Conservation (phyloP, 2,329 filamentous ascomycete species). For the Penicillium palitans region DNA sequence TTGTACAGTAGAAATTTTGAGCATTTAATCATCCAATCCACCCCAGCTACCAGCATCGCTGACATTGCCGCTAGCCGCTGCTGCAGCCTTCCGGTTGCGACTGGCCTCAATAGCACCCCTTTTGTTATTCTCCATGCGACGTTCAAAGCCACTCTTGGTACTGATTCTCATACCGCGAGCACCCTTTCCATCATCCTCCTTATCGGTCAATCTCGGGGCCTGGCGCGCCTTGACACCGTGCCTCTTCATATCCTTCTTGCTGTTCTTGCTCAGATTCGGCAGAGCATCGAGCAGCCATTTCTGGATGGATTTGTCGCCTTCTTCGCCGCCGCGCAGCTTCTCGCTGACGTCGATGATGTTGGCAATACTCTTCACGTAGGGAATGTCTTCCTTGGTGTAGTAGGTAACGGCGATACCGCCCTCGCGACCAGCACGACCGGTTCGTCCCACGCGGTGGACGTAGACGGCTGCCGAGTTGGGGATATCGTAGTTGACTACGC, state of each 20-base stretch:
- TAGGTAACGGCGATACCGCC: slow-evolving; percentile 90
- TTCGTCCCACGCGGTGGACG: slow-evolving; percentile 89
- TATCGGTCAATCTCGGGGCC: slow-evolving; percentile 42
- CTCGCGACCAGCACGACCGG: slow-evolving; percentile 80
- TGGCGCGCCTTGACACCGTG: slow-evolving; percentile 75
- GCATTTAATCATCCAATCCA: slow-evolving; percentile 41
- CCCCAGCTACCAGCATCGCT: slow-evolving; percentile 40
- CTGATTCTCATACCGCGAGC: slow-evolving; percentile 65
- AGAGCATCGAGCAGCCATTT: slow-evolving; percentile 87
- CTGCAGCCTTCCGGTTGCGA: slow-evolving; percentile 35
- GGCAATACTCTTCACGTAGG: slow-evolving; percentile 84
- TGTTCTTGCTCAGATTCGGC: slow-evolving; percentile 78
- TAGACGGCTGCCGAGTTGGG: slow-evolving; percentile 88
- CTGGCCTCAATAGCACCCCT: slow-evolving; percentile 48
- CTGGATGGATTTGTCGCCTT: slow-evolving; percentile 63
- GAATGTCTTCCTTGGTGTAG: slow-evolving; percentile 93
- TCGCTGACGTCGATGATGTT: slow-evolving; percentile 88
- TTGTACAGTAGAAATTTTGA: slow-evolving; percentile 20
- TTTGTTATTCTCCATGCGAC: slow-evolving; percentile 48
- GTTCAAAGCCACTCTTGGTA: slow-evolving; percentile 53
- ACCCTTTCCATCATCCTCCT: slow-evolving; percentile 48
- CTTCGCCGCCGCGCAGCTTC: slow-evolving; percentile 56
- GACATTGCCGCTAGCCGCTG: slow-evolving; percentile 24
- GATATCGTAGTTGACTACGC: slow-evolving; percentile 96
- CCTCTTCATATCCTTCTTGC: slow-evolving; percentile 78